Evolutionary conservation across 768 basidiomycete genomes (phyloP).

Genomic region (Dendrothele bispora): DNA sequence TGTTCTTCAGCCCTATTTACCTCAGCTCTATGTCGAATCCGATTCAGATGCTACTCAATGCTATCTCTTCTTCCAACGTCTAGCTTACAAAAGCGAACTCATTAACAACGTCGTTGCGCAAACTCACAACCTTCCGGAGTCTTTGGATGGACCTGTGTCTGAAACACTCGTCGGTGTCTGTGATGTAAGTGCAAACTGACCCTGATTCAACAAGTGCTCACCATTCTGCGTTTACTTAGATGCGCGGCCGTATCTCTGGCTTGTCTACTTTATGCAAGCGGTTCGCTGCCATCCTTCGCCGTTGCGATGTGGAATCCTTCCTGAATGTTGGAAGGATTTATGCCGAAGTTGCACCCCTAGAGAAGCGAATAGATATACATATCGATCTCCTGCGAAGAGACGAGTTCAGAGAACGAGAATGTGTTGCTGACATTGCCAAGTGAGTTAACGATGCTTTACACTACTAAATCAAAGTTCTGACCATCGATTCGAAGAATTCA

Average conservation of each 20-base stretch:
- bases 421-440: conserved; percentile 88
- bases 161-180: conserved; percentile 94
- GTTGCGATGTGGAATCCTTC: conserved; percentile 85
- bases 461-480: neutral
- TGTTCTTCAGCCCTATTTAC: conserved; percentile 90
- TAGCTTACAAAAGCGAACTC: conserved; percentile 84
- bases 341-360: conserved; percentile 83
- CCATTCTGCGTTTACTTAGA: conserved; percentile 37
- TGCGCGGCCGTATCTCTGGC: conserved; percentile 80
- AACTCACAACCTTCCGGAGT: conserved; percentile 80
- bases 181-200: conserved; percentile 59
- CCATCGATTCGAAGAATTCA: conserved; percentile 63
- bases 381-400: conserved; percentile 81
- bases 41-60: conserved; percentile 89
- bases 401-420: conserved; percentile 93
- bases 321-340: conserved; percentile 80
- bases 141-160: conserved; percentile 78
- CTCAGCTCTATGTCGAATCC: conserved; percentile 84
- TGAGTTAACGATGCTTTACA: too few species aligned
- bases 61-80: conserved; percentile 90
- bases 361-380: conserved; percentile 91
- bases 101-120: conserved; percentile 83
- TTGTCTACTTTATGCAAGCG: conserved; percentile 86
- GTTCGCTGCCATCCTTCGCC: conserved; percentile 80
- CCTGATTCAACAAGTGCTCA: neutral